Evolutionary conservation across 805 yeast species (phyloP).

Genomic region (Pichia occidentalis): DNA sequence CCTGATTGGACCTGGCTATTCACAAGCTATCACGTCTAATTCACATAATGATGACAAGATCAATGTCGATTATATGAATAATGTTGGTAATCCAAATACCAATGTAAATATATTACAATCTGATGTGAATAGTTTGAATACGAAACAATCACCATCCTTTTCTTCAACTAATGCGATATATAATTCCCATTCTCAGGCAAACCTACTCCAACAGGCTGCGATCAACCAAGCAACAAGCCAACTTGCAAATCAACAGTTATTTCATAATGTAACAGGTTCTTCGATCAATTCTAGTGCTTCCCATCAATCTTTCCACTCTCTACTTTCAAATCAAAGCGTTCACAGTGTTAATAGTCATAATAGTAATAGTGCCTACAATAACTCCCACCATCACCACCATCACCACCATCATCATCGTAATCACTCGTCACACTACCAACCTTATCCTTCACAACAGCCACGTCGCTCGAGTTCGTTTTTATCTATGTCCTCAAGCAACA

Average conservation of each 20-base stretch:
- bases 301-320: slow-evolving; percentile 16
- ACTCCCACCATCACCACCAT: slow-evolving; percentile 20
- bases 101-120: slow-evolving; percentile 17
- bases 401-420: slow-evolving; percentile 13
- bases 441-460: slow-evolving; percentile 21
- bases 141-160: slow-evolving; percentile 1
- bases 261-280: slow-evolving; percentile 25
- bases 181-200: slow-evolving; percentile 10
- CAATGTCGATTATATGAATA: neutral
- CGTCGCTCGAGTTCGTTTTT: slow-evolving; percentile 19
- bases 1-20: slow-evolving; percentile 27
- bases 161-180: neutral
- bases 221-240: slow-evolving; percentile 7
- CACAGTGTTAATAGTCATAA: slow-evolving; percentile 13
- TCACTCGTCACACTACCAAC: slow-evolving; percentile 23
- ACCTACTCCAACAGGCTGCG: slow-evolving; percentile 11
- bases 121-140: slow-evolving; percentile 19
- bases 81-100: slow-evolving; percentile 8
- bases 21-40: slow-evolving; percentile 13
- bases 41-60: neutral
- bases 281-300: slow-evolving; percentile 24
- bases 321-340: slow-evolving; percentile 8
- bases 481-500: slow-evolving; percentile 23
- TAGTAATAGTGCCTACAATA: no score
- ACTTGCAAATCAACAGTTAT: slow-evolving; percentile 13